These are phyloP conservation scores for Penicillium sp. DNA, from an alignment of 2,329 filamentous ascomycete genomes.

Conservation along the genomic window DNA sequence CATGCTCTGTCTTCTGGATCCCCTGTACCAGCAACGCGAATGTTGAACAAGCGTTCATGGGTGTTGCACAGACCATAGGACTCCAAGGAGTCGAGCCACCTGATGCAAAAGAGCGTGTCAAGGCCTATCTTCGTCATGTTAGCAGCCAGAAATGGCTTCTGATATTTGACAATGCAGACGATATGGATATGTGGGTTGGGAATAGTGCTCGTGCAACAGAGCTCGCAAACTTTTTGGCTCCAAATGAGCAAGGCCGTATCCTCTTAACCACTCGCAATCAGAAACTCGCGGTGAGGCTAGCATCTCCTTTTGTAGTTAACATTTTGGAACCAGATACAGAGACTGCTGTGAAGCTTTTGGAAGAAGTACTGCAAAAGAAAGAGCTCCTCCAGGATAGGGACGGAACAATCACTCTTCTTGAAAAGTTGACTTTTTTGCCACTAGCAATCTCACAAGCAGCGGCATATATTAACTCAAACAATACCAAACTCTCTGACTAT, in stretches of 20 bases:
- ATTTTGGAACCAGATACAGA: not conserved
- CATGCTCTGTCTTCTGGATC: conserved; percentile 35
- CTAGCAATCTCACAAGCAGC: conserved; percentile 33
- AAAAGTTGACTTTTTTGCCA: conserved; percentile 28
- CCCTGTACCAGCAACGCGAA: conserved; percentile 28
- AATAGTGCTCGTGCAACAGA: not conserved
- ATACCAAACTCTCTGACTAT: conserved; percentile 1
- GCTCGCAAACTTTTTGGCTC: conserved; percentile 22
- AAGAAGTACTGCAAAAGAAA: not conserved
- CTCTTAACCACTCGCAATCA: conserved; percentile 35
- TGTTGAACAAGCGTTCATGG: conserved; percentile 22
- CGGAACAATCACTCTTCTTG: conserved; percentile 18
- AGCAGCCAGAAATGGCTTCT: conserved; percentile 27
- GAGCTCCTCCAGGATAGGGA: too few species aligned
- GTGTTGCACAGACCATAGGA: conserved; percentile 17
- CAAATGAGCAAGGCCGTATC: conserved; percentile 28
- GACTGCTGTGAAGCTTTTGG: not conserved
- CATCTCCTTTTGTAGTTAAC: not conserved
- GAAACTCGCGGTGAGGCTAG: conserved; percentile 25
- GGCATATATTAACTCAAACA: conserved; percentile 25
- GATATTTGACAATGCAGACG: conserved; percentile 32
- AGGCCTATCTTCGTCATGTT: conserved; percentile 19
- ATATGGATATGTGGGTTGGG: conserved; percentile 23
- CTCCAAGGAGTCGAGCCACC: conserved; percentile 3
- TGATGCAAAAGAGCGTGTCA: conserved; percentile 14